Evolutionary conservation across 495 filamentous ascomycete species (phyloP).

Genomic region (Talaromyces wortmannii): DNA sequence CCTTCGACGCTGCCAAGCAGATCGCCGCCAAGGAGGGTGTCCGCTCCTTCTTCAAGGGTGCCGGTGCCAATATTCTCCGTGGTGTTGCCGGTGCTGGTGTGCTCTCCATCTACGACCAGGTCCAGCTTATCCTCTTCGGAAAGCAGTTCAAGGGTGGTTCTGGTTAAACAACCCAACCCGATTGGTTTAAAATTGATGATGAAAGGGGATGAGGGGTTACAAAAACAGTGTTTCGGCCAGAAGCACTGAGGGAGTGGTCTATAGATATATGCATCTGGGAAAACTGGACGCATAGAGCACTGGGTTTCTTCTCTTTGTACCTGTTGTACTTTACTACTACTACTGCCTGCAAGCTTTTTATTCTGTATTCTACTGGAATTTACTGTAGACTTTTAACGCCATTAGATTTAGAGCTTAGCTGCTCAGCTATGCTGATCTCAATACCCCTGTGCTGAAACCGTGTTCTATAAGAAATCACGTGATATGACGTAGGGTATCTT

Average conservation of each 20-base stretch:
- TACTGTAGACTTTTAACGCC: not conserved
- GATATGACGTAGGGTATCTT: conserved; percentile 8
- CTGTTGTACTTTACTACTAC: conserved; percentile 51
- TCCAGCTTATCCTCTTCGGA: conserved; percentile 96
- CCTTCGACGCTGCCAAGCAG: conserved; percentile 88
- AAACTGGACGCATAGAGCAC: conserved; percentile 41
- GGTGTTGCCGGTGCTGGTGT: conserved; percentile 99
- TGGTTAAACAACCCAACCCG: conserved; percentile 45
- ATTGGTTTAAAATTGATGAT: not conserved
- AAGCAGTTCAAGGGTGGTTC: conserved; percentile 97
- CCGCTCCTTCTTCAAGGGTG: conserved; percentile 99
- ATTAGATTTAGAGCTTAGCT: too few species aligned
- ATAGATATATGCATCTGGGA: conserved; percentile 42
- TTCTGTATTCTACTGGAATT: conserved; percentile 29
- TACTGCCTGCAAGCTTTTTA: conserved; percentile 44
- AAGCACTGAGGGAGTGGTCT: conserved; percentile 3
- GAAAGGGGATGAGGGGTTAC: conserved; percentile 4
- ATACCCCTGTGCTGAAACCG: not conserved
- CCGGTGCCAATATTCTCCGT: conserved; percentile 99
- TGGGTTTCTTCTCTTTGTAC: conserved; percentile 32
- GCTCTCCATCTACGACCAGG: conserved; percentile 99
- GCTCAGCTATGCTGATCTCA: too few species aligned
- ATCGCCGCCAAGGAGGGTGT: conserved; percentile 96
- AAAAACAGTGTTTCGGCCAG: not conserved
- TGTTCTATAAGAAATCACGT: conserved; percentile 3